Evolutionary conservation across 495 filamentous ascomycete species (phyloP).

Genomic region (Penicillium paradoxum): DNA sequence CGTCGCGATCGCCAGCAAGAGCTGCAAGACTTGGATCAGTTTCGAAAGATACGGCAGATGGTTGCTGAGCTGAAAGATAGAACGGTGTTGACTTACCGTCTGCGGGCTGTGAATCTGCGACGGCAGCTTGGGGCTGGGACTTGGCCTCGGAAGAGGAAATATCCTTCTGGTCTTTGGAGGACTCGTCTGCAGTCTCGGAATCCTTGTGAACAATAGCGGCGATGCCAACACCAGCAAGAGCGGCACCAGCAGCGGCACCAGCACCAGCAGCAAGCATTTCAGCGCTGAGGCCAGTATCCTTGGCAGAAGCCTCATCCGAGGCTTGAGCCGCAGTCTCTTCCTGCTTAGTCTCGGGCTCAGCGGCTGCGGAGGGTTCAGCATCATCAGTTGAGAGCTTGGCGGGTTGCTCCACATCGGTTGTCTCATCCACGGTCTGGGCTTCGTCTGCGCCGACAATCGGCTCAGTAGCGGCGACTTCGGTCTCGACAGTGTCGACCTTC

Average conservation of each 20-base stretch:
- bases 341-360: constrained; percentile 4
- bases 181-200: constrained; percentile 11
- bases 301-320: constrained; percentile 7
- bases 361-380: constrained; percentile 1
- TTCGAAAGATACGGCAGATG: constrained; percentile 28
- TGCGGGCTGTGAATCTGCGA: constrained; percentile 17
- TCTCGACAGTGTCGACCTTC: background rate
- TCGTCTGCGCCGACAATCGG: background rate
- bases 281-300: constrained; percentile 21
- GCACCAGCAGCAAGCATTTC: constrained; percentile 26
- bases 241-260: constrained; percentile 23
- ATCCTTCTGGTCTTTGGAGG: constrained; percentile 8
- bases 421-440: background rate
- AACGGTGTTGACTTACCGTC: constrained; percentile 27
- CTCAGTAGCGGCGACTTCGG: background rate
- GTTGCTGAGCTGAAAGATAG: constrained; percentile 10
- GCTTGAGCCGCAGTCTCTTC: constrained; percentile 7
- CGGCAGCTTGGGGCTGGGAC: constrained; percentile 12
- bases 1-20: constrained; percentile 36
- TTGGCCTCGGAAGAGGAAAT: constrained; percentile 9
- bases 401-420: constrained; percentile 8
- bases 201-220: constrained; percentile 17
- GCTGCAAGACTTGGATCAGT: constrained; percentile 38
- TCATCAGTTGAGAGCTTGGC: constrained; percentile 1
- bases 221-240: constrained; percentile 19